These are phyloP conservation scores for Trametes gibbosa DNA, from an alignment of 768 basidiomycete species.

Conservation along the genomic window DNA sequence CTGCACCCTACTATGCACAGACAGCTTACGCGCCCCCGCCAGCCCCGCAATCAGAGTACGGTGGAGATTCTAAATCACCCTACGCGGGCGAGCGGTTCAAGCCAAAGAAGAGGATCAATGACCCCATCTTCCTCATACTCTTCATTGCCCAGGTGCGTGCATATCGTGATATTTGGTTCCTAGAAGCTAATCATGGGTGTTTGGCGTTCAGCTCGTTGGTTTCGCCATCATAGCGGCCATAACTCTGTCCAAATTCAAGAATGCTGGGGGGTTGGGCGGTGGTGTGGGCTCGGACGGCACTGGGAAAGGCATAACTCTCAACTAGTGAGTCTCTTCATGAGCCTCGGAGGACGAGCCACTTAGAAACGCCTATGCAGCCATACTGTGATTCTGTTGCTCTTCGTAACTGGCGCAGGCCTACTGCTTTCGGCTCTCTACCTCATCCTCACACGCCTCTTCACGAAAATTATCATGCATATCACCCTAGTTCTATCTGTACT, in stretches of 20 bases:
- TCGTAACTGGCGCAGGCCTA: constrained; percentile 68
- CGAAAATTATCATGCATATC: constrained; percentile 73
- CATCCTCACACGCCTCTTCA: constrained; percentile 69
- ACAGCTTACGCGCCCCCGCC: constrained; percentile 18
- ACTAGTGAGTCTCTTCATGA: constrained; percentile 48
- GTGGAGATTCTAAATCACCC: constrained; percentile 41
- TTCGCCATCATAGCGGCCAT: constrained; percentile 69
- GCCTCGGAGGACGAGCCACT: background rate
- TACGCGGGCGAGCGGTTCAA: constrained; percentile 64
- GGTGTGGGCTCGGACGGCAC: constrained; percentile 54
- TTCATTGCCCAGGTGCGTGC: constrained; percentile 64
- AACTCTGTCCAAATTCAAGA: constrained; percentile 59
- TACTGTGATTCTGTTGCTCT: constrained; percentile 72
- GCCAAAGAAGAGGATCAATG: constrained; percentile 68
- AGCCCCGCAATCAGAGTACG: constrained; percentile 19
- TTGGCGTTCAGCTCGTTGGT: constrained; percentile 51
- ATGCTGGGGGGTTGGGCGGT: constrained; percentile 66
- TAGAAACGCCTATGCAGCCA: constrained; percentile 41
- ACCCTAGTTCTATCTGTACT: constrained; percentile 62
- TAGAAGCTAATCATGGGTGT: too few relatives aligned
- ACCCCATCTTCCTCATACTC: constrained; percentile 66
- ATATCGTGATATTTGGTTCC: background rate
- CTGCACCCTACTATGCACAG: constrained; percentile 24
- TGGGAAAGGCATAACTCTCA: constrained; percentile 61
- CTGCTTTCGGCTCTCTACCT: constrained; percentile 66